These are phyloP conservation scores for Mucor indicus DNA, from an alignment of 371 early-diverging fungal species.

Conservation along the genomic window DNA sequence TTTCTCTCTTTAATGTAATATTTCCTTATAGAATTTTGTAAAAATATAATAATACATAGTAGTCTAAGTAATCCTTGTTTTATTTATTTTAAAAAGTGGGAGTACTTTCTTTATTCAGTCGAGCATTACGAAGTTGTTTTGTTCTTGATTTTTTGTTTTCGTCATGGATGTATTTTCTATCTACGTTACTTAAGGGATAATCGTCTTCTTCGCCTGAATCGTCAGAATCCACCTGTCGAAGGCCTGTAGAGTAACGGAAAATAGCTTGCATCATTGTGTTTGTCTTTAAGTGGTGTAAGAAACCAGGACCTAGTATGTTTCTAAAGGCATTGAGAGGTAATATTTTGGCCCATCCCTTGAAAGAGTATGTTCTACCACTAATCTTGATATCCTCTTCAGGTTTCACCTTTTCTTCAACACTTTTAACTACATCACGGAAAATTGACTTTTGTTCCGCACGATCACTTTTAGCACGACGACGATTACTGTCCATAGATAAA, in stretches of 20 bases:
- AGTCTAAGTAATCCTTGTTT: background rate
- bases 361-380: constrained; percentile 25
- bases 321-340: constrained; percentile 30
- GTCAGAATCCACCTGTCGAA: constrained; percentile 6
- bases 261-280: constrained; percentile 29
- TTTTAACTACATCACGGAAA: constrained; percentile 65
- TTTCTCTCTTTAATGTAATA: constrained; percentile 1
- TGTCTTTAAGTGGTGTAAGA: constrained; percentile 32
- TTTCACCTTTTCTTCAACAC: constrained; percentile 57
- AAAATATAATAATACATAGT: background rate
- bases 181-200: constrained; percentile 24
- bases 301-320: constrained; percentile 30
- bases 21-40: background rate
- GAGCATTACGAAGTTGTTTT: constrained; percentile 29
- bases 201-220: constrained; percentile 24
- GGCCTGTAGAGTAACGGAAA: constrained; percentile 22
- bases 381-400: constrained; percentile 55
- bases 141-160: constrained; percentile 35
- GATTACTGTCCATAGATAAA: constrained; percentile 59
- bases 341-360: constrained; percentile 54
- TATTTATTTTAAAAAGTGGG: constrained; percentile 9
- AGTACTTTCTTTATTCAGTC: constrained; percentile 22
- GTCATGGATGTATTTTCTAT: constrained; percentile 29
- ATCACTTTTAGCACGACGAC: constrained; percentile 60
- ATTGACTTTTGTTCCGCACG: constrained; percentile 64